These are phyloP conservation scores for Oryza longistaminata DNA, from an alignment of 176 grass and related monocot species.

Conservation along the genomic window DNA sequence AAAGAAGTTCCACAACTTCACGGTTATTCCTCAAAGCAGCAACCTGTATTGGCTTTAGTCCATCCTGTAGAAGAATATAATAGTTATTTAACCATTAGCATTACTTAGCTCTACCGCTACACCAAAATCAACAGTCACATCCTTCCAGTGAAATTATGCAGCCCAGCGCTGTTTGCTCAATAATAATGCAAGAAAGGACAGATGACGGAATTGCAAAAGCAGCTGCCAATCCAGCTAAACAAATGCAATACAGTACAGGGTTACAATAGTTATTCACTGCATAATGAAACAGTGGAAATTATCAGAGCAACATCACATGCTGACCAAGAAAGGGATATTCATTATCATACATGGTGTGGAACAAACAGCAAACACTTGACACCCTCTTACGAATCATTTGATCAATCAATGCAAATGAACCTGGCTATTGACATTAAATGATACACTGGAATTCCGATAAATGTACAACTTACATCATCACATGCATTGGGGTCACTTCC, in stretches of 20 bases:
- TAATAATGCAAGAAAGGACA: not conserved
- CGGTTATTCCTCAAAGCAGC: slow-evolving; percentile 74
- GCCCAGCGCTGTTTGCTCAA: not conserved
- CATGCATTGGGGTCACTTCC: slow-evolving; percentile 73
- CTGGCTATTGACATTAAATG: slow-evolving; percentile 2
- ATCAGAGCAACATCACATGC: not conserved
- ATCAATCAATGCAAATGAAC: not conserved
- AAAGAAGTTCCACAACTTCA: slow-evolving; percentile 70
- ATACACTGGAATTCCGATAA: not conserved
- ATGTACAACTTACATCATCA: slow-evolving; percentile 65
- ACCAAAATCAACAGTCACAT: not conserved
- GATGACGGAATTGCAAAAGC: not conserved
- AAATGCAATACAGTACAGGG: not conserved
- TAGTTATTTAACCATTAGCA: not conserved
- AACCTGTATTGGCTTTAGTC: slow-evolving; percentile 81
- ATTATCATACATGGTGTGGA: not conserved
- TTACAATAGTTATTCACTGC: not conserved
- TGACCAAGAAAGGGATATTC: not conserved
- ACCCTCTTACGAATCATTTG: not conserved
- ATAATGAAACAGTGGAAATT: not conserved
- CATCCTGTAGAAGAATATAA: slow-evolving; percentile 56
- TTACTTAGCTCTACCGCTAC: not conserved
- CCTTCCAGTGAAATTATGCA: not conserved
- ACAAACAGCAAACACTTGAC: not conserved
- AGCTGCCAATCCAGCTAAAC: not conserved